Evolutionary conservation across 805 yeast genomes (phyloP).

Genomic region (Candida argentea): DNA sequence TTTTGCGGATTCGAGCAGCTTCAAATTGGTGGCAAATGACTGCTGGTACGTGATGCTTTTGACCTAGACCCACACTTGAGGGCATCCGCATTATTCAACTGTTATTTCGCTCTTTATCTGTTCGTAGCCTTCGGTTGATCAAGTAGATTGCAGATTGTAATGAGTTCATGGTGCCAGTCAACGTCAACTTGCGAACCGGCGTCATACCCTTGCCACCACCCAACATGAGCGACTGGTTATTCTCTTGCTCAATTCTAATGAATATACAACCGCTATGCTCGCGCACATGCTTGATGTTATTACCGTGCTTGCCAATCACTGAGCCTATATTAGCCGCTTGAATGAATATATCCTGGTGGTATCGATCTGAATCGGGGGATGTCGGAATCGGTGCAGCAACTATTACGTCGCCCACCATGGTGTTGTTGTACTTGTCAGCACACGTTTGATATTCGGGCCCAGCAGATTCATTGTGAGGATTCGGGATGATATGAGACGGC

Average conservation of each 20-base stretch:
- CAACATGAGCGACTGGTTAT: slow-evolving; percentile 37
- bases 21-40: too few relatives aligned
- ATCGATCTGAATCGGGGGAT: slow-evolving; percentile 35
- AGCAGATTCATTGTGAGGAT: slow-evolving; percentile 7
- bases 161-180: slow-evolving; percentile 57
- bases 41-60: too few relatives aligned
- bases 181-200: slow-evolving; percentile 46
- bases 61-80: too few relatives aligned
- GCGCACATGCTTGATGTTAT: slow-evolving; percentile 68
- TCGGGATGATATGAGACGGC: background rate
- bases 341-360: slow-evolving; percentile 61
- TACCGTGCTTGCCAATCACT: slow-evolving; percentile 81
- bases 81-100: too few relatives aligned
- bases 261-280: slow-evolving; percentile 63
- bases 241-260: slow-evolving; percentile 59
- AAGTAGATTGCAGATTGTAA: slow-evolving; percentile 65
- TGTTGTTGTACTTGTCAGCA: slow-evolving; percentile 36
- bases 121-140: slow-evolving; percentile 62
- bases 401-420: slow-evolving; percentile 33
- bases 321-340: slow-evolving; percentile 75
- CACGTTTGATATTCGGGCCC: slow-evolving; percentile 19
- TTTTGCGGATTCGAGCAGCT: too few relatives aligned
- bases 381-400: slow-evolving; percentile 28
- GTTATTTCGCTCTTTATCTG: slow-evolving; percentile 48
- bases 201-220: slow-evolving; percentile 36